phyloP scores from a whole-genome alignment of 352 stramenopile genomes.

The Globisporangium recalcitrans region DNA sequence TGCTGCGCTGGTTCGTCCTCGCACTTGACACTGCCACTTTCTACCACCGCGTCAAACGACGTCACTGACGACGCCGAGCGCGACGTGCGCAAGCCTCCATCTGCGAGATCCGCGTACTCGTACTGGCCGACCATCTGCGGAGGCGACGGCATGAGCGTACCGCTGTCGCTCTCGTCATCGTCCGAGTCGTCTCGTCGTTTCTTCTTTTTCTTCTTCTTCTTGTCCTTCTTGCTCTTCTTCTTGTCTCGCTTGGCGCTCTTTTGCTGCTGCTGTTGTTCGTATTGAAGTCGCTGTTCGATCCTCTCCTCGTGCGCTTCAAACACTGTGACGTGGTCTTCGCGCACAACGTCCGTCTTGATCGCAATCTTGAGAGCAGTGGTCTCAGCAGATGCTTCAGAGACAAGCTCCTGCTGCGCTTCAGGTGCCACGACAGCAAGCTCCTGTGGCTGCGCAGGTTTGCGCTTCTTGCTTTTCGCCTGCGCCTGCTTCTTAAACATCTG shows the following conservation, averaged over 20 bases:
- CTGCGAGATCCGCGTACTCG: slow-evolving; percentile 33
- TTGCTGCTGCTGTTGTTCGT: neutral
- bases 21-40: neutral
- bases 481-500: slow-evolving; percentile 56
- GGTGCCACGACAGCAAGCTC: slow-evolving; percentile 1
- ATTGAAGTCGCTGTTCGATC: neutral
- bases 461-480: slow-evolving; percentile 38
- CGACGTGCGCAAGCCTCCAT: neutral
- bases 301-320: neutral
- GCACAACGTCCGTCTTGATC: slow-evolving; percentile 8
- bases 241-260: slow-evolving; percentile 17
- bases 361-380: slow-evolving; percentile 9
- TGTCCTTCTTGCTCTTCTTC: slow-evolving; percentile 49
- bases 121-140: slow-evolving; percentile 36
- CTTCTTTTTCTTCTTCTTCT: slow-evolving; percentile 52
- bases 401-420: neutral
- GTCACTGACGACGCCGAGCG: slow-evolving; percentile 2
- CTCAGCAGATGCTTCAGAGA: neutral
- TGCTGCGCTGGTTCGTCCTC: neutral
- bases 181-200: slow-evolving; percentile 35
- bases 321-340: neutral
- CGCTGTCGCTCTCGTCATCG: slow-evolving; percentile 43
- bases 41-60: slow-evolving; percentile 13
- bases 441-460: slow-evolving; percentile 21
- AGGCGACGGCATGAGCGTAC: slow-evolving; percentile 34